These are phyloP conservation scores for Alternaria arbusti DNA, from an alignment of 2,329 filamentous ascomycete genomes.

Conservation along the genomic window DNA sequence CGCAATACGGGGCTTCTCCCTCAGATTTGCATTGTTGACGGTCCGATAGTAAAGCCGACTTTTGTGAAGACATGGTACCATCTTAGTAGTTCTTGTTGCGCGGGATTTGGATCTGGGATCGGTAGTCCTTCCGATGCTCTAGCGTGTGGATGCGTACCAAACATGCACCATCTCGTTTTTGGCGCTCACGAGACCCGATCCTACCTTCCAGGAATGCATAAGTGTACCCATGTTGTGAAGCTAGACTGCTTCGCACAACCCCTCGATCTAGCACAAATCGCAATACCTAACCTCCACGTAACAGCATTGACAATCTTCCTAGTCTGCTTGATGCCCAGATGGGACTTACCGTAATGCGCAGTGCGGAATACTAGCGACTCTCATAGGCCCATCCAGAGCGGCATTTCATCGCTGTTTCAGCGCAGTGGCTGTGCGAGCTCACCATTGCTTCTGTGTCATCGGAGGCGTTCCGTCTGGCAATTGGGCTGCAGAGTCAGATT, in stretches of 20 bases:
- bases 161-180: neutral
- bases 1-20: neutral
- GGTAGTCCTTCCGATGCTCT: constrained; percentile 12
- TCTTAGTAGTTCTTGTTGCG: neutral
- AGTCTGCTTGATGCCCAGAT: neutral
- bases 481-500: neutral
- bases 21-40: neutral
- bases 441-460: neutral
- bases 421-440: neutral
- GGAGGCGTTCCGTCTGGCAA: constrained; percentile 12
- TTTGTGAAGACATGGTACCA: neutral
- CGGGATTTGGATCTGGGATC: constrained; percentile 16
- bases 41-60: neutral
- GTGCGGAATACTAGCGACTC: neutral
- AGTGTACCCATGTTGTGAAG: neutral
- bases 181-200: neutral
- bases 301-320: neutral
- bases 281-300: neutral
- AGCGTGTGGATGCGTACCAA: neutral
- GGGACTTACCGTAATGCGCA: neutral
- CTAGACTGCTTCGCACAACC: neutral
- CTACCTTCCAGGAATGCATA: neutral
- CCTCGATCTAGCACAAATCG: neutral
- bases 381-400: constrained; percentile 2
- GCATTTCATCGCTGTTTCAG: neutral